Evolutionary conservation across 208 protist genomes (phyloP), one percentile per base, ranked within the genome.

Genomic region (Willaertia magna): DNA sequence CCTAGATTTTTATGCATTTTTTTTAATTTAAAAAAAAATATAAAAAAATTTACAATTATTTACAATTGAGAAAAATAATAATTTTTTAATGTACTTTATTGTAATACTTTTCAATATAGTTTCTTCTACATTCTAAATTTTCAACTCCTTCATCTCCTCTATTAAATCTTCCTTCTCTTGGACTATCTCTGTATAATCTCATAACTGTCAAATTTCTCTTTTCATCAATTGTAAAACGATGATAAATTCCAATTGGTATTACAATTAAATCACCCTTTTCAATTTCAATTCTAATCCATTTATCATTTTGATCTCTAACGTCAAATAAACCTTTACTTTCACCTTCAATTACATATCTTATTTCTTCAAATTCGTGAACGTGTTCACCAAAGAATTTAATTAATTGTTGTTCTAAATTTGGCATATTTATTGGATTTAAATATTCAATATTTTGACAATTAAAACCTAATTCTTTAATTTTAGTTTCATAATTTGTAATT

Each of bases 331-430:
- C 96, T 34, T 6, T 34, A n/a, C n/a, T n/a, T 16, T 92, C 94
- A 30, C 95, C 95, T 82, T 96, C 95, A 51, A 93, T 90, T 2
- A 96, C 88, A 48, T 96, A 89, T 16, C 95, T 93, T 43, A 97
- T 88, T 86, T 97, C 93, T 87, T 97, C 95, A 87, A 97, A 95
- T 75, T 96, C 94, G 79, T 95, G 94, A 87, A 94, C 94, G 88
- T 97, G 95, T 89, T 97, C 95, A 81, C 94, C 91, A 86, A 93
- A 97, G 93, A 93, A 97, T n/a, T 92, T 91, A 59, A 94, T 91
- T 34, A 97, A 85, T 84, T 93, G 95, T 74, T 85, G 88, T 39
- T 96, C 93, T n/a, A 67, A 43, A 34, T 84, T 67, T 22, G 49
- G 46, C n/a, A 67, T 43, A 4, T 42, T 67, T 34, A n/a, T 16